Evolutionary conservation across 805 yeast genomes (phyloP).

Genomic region (Barnettozyma wickerhamii): DNA sequence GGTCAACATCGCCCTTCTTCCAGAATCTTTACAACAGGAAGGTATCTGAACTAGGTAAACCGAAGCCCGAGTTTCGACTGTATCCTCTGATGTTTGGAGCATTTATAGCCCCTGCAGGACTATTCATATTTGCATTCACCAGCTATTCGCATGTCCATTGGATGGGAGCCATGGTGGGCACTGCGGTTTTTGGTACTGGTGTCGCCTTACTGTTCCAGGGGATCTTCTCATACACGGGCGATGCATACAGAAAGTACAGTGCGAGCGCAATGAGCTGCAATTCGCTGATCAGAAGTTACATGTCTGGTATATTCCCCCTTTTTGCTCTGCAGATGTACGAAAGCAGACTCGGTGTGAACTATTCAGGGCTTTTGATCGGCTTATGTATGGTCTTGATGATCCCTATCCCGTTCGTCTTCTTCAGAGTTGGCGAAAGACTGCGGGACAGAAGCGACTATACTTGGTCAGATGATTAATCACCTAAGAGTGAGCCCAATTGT

Average conservation of each 20-base stretch:
- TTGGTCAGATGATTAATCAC: constrained; percentile 27
- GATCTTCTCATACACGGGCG: constrained; percentile 59
- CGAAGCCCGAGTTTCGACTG: constrained; percentile 57
- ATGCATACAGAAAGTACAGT: constrained; percentile 52
- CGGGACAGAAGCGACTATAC: constrained; percentile 45
- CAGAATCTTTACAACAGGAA: constrained; percentile 40
- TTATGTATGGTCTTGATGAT: constrained; percentile 45
- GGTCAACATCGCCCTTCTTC: constrained; percentile 39
- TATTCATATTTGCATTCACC: constrained; percentile 80
- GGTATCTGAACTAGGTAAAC: constrained; percentile 40
- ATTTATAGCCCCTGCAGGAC: constrained; percentile 53
- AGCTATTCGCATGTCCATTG: constrained; percentile 57
- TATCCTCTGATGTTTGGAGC: constrained; percentile 64
- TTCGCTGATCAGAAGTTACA: constrained; percentile 45
- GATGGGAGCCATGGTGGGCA: constrained; percentile 69
- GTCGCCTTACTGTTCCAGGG: constrained; percentile 65
- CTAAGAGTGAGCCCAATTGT: too few relatives aligned
- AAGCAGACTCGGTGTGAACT: constrained; percentile 44
- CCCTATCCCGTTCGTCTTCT: constrained; percentile 53
- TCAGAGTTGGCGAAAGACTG: constrained; percentile 39
- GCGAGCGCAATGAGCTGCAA: constrained; percentile 51
- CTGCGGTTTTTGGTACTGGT: constrained; percentile 70
- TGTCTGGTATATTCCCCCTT: constrained; percentile 55
- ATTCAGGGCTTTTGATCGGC: constrained; percentile 54
- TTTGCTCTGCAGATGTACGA: constrained; percentile 56